phyloP scores from a whole-genome alignment of 1,284 basidiomycete species.

The Marasmius tenuissimus region DNA sequence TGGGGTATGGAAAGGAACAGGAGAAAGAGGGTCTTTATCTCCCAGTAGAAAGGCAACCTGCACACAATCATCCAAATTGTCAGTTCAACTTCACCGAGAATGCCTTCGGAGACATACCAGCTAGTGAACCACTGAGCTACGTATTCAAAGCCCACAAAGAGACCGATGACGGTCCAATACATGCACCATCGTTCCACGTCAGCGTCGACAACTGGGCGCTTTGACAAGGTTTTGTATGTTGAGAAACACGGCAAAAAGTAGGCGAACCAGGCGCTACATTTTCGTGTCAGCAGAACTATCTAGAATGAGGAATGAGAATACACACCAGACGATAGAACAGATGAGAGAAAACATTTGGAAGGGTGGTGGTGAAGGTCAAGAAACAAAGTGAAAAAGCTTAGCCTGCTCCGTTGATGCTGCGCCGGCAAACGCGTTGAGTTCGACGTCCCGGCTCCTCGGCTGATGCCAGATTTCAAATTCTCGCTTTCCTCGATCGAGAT shows the following conservation, averaged over 20 bases:
- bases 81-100: not conserved
- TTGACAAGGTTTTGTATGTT: constrained; percentile 67
- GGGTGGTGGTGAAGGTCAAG: not conserved
- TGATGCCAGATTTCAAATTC: too few relatives aligned
- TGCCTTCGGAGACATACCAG: constrained; percentile 49
- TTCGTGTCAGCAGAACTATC: not conserved
- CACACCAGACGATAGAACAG: constrained; percentile 10
- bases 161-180: constrained; percentile 62
- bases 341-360: constrained; percentile 10
- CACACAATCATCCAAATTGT: constrained; percentile 4
- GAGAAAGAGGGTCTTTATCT: constrained; percentile 68
- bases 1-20: constrained; percentile 76
- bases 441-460: too few relatives aligned
- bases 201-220: constrained; percentile 54
- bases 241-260: constrained; percentile 62
- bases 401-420: not conserved
- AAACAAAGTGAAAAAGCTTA: not conserved
- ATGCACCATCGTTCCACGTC: constrained; percentile 58
- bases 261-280: constrained; percentile 64
- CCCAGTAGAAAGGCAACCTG: constrained; percentile 83
- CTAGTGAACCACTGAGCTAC: constrained; percentile 66
- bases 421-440: too few relatives aligned
- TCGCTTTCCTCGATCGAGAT: too few relatives aligned
- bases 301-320: not conserved
- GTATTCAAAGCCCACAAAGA: constrained; percentile 67